phyloP scores from a whole-genome alignment of 371 early-diverging fungal species.

The Mucor irregularis region DNA sequence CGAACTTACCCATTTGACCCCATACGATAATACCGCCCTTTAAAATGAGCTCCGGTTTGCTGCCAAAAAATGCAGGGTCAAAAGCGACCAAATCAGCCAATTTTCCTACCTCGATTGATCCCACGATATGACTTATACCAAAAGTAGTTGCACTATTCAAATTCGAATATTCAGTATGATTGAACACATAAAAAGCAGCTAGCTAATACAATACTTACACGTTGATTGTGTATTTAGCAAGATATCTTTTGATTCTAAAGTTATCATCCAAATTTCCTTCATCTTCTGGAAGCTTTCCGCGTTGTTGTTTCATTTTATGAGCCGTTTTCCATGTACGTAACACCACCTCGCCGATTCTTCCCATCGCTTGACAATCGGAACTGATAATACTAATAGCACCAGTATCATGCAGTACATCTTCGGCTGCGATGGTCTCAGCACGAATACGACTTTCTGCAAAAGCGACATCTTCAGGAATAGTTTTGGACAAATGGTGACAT shows the following conservation, averaged over 20 bases:
- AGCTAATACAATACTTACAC: constrained; percentile 47
- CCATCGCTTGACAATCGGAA: constrained; percentile 94
- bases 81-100: constrained; percentile 90
- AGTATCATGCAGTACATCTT: constrained; percentile 89
- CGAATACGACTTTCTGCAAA: constrained; percentile 96
- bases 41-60: constrained; percentile 81
- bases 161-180: background rate
- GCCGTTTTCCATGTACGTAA: constrained; percentile 93
- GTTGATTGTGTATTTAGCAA: constrained; percentile 96
- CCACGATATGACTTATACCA: constrained; percentile 87
- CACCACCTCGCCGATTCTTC: constrained; percentile 90
- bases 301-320: constrained; percentile 85
- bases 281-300: constrained; percentile 66
- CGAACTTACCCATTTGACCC: constrained; percentile 67
- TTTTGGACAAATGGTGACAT: constrained; percentile 92
- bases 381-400: constrained; percentile 92
- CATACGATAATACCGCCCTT: constrained; percentile 87
- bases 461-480: constrained; percentile 92
- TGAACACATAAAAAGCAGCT: background rate
- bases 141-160: constrained; percentile 70
- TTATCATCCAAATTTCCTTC: constrained; percentile 64
- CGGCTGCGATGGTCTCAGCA: constrained; percentile 94
- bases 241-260: constrained; percentile 79
- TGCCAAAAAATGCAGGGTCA: constrained; percentile 82
- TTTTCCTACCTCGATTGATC: constrained; percentile 91